Percentiles rank a stretch among this genome's conserved stretches.
These are phyloP conservation scores for Xylaria multiplex DNA, from an alignment of 2,329 filamentous ascomycete genomes.

Conservation along the genomic window DNA sequence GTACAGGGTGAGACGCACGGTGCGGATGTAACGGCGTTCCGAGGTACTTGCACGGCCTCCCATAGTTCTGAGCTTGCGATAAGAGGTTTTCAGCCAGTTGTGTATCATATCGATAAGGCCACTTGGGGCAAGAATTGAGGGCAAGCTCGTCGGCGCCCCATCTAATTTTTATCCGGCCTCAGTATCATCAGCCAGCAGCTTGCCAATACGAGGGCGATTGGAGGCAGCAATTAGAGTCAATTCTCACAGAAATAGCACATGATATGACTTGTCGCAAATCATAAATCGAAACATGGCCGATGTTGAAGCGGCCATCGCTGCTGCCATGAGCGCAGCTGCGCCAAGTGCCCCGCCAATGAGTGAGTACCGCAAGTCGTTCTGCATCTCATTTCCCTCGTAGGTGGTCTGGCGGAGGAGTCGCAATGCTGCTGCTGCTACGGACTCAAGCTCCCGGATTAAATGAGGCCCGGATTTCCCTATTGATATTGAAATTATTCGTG, in stretches of 20 bases:
- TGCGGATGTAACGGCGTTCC: too few relatives aligned
- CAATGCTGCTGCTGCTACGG: not conserved
- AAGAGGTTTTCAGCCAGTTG: slow-evolving; percentile 34
- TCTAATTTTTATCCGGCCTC: slow-evolving; percentile 44
- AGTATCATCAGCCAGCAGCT: slow-evolving; percentile 28
- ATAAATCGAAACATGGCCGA: slow-evolving; percentile 44
- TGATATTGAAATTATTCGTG: not conserved
- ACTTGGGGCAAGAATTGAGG: slow-evolving; percentile 47
- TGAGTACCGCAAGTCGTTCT: slow-evolving; percentile 34
- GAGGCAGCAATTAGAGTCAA: slow-evolving; percentile 20
- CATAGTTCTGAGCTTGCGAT: slow-evolving; percentile 26
- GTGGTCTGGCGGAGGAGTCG: not conserved
- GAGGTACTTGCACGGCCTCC: too few relatives aligned
- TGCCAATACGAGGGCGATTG: slow-evolving; percentile 13
- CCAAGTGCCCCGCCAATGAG: slow-evolving; percentile 38
- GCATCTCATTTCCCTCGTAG: not conserved
- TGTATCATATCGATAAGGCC: slow-evolving; percentile 45
- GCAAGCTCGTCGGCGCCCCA: slow-evolving; percentile 45
- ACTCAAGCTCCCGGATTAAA: not conserved
- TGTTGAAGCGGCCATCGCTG: slow-evolving; percentile 47
- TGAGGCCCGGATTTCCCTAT: not conserved
- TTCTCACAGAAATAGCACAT: slow-evolving; percentile 16
- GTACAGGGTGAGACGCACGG: too few relatives aligned
- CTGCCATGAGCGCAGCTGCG: slow-evolving; percentile 44
- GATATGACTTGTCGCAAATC: slow-evolving; percentile 30